These are phyloP conservation scores for Coemansia sp. DNA, from an alignment of 192 early-diverging fungal genomes.

Conservation along the genomic window DNA sequence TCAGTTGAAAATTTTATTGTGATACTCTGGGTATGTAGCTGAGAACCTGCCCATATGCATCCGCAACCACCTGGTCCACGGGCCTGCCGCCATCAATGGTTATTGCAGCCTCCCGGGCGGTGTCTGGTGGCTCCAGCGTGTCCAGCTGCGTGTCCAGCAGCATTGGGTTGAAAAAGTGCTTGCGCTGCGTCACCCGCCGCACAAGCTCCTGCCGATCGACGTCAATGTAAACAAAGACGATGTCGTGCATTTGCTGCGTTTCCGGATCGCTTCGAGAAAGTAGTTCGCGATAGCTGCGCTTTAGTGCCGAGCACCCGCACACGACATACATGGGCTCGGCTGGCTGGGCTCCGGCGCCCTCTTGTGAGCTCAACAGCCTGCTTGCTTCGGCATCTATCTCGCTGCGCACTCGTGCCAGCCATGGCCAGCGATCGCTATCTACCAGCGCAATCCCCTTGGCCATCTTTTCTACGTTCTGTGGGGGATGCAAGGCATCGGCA, in stretches of 20 bases:
- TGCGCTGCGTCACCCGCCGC: constrained; percentile 50
- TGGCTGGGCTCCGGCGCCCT: neutral
- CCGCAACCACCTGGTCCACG: constrained; percentile 15
- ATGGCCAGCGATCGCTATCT: constrained; percentile 68
- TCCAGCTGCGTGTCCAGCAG: constrained; percentile 65
- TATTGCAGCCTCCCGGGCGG: constrained; percentile 33
- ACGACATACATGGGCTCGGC: constrained; percentile 41
- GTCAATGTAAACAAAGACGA: constrained; percentile 60
- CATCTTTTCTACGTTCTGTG: constrained; percentile 64
- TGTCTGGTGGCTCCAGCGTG: constrained; percentile 55
- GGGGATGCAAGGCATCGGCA: constrained; percentile 64
- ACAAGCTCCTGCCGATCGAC: constrained; percentile 52
- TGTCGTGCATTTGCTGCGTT: constrained; percentile 25
- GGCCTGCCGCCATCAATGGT: constrained; percentile 23
- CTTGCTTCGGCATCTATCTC: constrained; percentile 27
- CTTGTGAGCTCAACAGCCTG: constrained; percentile 10
- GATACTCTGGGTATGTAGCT: constrained; percentile 10
- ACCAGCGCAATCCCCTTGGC: constrained; percentile 55
- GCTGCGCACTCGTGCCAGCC: constrained; percentile 57
- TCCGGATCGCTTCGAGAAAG: constrained; percentile 39
- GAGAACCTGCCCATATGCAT: constrained; percentile 13
- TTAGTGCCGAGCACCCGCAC: constrained; percentile 65
- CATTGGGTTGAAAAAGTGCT: constrained; percentile 57
- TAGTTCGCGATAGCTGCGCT: constrained; percentile 63
- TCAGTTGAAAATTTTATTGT: neutral